A percentile compares a stretch with the other conserved stretches of the same genome.
Conservation (phyloP, 768 basidiomycete species). For the Suillus plorans region DNA sequence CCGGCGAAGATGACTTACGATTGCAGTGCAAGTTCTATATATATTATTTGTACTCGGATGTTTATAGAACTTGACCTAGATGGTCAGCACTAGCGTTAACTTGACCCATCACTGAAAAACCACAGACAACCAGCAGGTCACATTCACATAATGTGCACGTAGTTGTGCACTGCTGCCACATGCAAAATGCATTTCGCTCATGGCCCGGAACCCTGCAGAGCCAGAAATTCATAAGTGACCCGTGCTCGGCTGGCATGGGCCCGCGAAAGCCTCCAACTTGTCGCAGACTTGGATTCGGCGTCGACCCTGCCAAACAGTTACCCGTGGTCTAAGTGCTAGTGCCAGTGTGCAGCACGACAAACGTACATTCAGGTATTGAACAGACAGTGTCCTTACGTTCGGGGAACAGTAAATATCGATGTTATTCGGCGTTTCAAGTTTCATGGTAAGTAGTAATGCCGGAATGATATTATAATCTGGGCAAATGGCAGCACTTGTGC, state of each 20-base stretch:
- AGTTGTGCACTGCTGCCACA: background rate
- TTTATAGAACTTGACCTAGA: background rate
- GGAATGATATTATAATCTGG: background rate
- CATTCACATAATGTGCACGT: background rate
- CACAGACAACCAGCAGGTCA: background rate
- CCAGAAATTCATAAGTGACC: background rate
- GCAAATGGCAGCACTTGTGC: background rate
- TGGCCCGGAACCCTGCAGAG: background rate
- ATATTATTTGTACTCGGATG: background rate
- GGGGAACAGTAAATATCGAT: background rate
- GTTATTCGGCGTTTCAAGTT: background rate
- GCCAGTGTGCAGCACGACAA: background rate
- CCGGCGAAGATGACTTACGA: background rate
- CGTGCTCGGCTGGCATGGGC: background rate
- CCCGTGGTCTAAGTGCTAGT: background rate
- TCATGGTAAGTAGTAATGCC: background rate
- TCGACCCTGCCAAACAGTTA: background rate
- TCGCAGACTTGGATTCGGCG: background rate
- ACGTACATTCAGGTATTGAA: background rate
- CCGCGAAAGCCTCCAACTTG: background rate
- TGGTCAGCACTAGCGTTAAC: background rate
- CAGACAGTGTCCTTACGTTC: background rate
- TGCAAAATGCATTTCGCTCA: conserved; percentile 1
- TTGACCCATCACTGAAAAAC: background rate
- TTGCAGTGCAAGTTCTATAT: background rate